phyloP scores from a whole-genome alignment of 202 grass and related monocot genomes.

The Zoysia matrella region DNA sequence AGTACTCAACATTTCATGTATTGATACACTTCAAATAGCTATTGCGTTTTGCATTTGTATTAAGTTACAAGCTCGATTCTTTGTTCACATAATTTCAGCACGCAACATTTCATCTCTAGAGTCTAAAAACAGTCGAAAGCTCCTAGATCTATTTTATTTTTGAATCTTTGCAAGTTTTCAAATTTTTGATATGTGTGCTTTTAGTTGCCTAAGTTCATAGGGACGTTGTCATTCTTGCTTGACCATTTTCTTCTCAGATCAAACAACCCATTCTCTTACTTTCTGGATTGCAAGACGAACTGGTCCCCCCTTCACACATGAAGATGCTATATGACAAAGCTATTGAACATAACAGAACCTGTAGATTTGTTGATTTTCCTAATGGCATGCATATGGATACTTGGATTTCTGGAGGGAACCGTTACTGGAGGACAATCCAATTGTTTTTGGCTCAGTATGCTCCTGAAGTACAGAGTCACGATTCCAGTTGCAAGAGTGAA shows the following conservation, averaged over 20 bases:
- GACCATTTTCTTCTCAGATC: constrained; percentile 55
- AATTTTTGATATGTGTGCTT: background rate
- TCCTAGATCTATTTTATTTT: constrained; percentile 12
- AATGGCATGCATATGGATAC: constrained; percentile 99
- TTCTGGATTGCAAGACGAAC: constrained; percentile 96
- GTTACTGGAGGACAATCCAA: constrained; percentile 92
- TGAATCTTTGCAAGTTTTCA: constrained; percentile 23
- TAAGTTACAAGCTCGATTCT: constrained; percentile 10
- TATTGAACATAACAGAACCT: constrained; percentile 60
- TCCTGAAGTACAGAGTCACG: constrained; percentile 51
- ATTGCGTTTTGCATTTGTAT: background rate
- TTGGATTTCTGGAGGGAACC: constrained; percentile 83
- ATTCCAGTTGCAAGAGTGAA: constrained; percentile 55
- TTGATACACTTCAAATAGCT: background rate
- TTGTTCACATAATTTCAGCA: constrained; percentile 4
- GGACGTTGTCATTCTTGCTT: constrained; percentile 17
- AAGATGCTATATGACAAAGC: constrained; percentile 77
- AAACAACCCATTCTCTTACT: constrained; percentile 92
- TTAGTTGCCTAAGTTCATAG: constrained; percentile 31
- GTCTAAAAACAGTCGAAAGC: constrained; percentile 11
- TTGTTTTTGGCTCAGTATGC: constrained; percentile 77
- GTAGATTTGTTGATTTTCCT: constrained; percentile 96
- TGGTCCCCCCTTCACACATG: constrained; percentile 94
- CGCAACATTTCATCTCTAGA: background rate
- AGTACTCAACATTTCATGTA: background rate